Base-by-base conservation (phyloP, 805 yeast genomes). In the Saccharomyces mikatae region DNA sequence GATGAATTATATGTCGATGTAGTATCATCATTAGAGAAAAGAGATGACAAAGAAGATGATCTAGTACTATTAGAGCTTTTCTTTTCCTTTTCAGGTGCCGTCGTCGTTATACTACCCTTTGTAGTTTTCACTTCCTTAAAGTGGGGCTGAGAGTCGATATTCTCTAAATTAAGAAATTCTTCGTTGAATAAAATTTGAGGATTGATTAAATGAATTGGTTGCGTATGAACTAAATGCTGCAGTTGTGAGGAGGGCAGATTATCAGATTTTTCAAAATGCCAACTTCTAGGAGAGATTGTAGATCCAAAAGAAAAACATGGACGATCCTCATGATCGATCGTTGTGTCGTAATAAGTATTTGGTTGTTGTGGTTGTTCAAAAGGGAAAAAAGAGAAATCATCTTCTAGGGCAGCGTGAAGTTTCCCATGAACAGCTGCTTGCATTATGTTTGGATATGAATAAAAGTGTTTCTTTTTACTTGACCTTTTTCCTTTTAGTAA, bases 221-320 rank as follows among this genome's bases (percentile, higher is more conserved):
- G 66, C 4, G 69, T 64, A 44, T 65, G 69, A 14, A 65, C 56
- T 30, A 65, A 32, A 9, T 50, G 55, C 41, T 56, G 59, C 24
- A 58, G 24, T 30, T 58, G 59, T 2, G 59, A 56, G 2, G 59
- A 58, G 21, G 30, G 11, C n/a, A 22, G 9, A 11, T 46, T 27
- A 9, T 46, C 48, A 6, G 30, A 24, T 10, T 26, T 46, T 32
- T 58, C 60, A 30, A 56, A 56, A 27, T 41, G 13, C 50, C 48
- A 13, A 46, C 53, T 10, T 51, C 57, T 36, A 17, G 44, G 24
- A 13, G 44, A 36, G 24, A 36, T 36, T 17, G 44, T 36, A 17
- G 44, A 36, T 6, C 44, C 44, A 36, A 36, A 36, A 17, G 44
- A 36, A 8, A 36, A 36, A 36, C 44, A 17, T 8, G 44, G 44